Evolutionary conservation across 768 basidiomycete genomes (phyloP).

Genomic region (Imleria badia): DNA sequence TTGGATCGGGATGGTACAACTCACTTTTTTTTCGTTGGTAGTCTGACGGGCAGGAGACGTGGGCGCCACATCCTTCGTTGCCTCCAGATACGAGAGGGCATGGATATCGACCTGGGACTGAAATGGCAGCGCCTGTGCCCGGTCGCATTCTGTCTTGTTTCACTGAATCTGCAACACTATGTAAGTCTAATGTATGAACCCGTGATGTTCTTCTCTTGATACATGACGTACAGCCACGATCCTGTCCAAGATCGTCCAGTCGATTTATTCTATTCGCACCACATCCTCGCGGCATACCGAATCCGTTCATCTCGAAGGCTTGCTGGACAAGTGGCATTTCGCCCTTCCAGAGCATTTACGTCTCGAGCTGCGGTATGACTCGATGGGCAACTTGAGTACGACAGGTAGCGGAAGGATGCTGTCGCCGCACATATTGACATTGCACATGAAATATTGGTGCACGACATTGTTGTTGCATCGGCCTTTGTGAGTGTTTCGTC

Average conservation of each 20-base stretch:
- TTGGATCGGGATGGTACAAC: background rate
- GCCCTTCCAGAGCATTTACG: slow-evolving; percentile 68
- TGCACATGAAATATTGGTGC: slow-evolving; percentile 90
- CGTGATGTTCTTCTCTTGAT: slow-evolving; percentile 3
- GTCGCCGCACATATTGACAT: slow-evolving; percentile 64
- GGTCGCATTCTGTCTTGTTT: slow-evolving; percentile 70
- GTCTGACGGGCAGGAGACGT: slow-evolving; percentile 65
- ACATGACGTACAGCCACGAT: slow-evolving; percentile 53
- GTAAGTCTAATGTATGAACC: slow-evolving; percentile 40
- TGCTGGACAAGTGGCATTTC: slow-evolving; percentile 73
- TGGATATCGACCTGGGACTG: slow-evolving; percentile 24
- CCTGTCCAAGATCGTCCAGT: slow-evolving; percentile 65
- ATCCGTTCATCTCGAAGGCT: slow-evolving; percentile 53
- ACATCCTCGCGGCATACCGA: slow-evolving; percentile 57
- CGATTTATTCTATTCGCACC: slow-evolving; percentile 66
- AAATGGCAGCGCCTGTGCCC: slow-evolving; percentile 33
- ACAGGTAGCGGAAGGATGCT: slow-evolving; percentile 35
- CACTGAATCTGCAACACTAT: slow-evolving; percentile 69
- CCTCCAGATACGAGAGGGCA: slow-evolving; percentile 34
- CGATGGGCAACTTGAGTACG: slow-evolving; percentile 30
- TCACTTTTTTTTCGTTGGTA: slow-evolving; percentile 29
- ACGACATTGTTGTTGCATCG: slow-evolving; percentile 71
- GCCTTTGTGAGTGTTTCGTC: slow-evolving; percentile 60
- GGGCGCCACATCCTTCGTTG: slow-evolving; percentile 43
- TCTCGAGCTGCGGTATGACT: slow-evolving; percentile 49